phyloP scores from a whole-genome alignment of 2,329 filamentous ascomycete genomes.

The Penicillium brevicompactum region DNA sequence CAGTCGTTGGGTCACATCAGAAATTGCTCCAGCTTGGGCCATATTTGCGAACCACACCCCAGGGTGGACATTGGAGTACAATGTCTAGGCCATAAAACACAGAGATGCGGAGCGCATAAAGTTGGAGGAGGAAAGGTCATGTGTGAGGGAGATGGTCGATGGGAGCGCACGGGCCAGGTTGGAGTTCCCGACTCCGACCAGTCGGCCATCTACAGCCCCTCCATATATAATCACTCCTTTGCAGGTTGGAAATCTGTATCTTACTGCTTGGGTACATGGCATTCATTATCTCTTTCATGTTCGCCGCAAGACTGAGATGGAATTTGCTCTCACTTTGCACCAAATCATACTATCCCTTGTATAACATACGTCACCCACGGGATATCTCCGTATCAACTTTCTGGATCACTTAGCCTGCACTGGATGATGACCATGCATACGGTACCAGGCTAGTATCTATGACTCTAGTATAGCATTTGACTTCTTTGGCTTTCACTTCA shows the following conservation, averaged over 20 bases:
- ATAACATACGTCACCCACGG: too few species aligned
- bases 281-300: too few species aligned
- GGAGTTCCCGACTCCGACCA: slow-evolving; percentile 6
- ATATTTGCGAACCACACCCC: slow-evolving; percentile 44
- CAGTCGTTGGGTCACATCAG: slow-evolving; percentile 57
- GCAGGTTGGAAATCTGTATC: background rate
- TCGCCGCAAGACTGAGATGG: too few species aligned
- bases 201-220: slow-evolving; percentile 1
- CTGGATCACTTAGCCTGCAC: too few species aligned
- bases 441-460: background rate
- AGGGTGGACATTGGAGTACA: slow-evolving; percentile 43
- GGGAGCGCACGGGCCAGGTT: slow-evolving; percentile 26
- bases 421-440: background rate
- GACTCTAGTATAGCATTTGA: too few species aligned
- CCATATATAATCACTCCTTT: background rate
- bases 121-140: slow-evolving; percentile 26
- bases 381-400: too few species aligned
- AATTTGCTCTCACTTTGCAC: too few species aligned
- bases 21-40: slow-evolving; percentile 50
- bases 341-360: too few species aligned
- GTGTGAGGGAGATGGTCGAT: slow-evolving; percentile 29
- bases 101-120: slow-evolving; percentile 24
- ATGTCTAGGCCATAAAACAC: slow-evolving; percentile 30
- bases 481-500: too few species aligned
- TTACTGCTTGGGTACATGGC: too few species aligned